Evolutionary conservation across 805 yeast species (phyloP), one percentile per base, ranked within the genome.

Genomic region (Osmozyma mogii): DNA sequence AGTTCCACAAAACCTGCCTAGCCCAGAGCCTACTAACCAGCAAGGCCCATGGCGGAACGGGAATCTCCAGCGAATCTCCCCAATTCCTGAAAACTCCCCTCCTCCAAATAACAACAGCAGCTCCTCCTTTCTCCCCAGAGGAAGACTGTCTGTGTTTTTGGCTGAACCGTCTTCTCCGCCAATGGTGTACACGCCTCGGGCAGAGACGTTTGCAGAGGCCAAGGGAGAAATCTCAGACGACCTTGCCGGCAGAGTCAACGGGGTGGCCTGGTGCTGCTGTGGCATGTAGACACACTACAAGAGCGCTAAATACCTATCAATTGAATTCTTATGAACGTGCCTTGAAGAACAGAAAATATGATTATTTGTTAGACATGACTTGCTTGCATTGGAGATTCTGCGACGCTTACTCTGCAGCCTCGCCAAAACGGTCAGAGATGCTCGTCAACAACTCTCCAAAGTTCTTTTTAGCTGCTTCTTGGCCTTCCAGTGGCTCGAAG

Each of bases 401-500:
- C 29, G 20, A 14, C 17, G 28, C 35, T 47, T 74, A 89, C 65
- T 89, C 97, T 35, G 94, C 74, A 19, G 95, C 94, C 60, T 89
- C 96, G 40, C 95, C 89, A 64, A 92, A 92, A 61, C 84, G 78
- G 57, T 92, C 97, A 44, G 82, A 72, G 50, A 92, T 84, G 47
- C 65, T 72, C 32, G 75, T 58, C 50, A 82, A 66, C 50, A 92
- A 72, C 47, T 75, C 78, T 44, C 75, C 83, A 61, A 85, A 89
- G 58, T 84, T 87, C 44, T 64, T 73, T 45, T 70, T 71, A 44
- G 81, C 80, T 52, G 72, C 92, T 36, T 68, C 72, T 65, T 84
- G 77, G 52, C 99, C 99, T 47, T 77, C 75, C 45, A 85, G 73
- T 49, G 99, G 99, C 67, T 89, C 95, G 56, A 83, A 80, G 71